Evolutionary conservation across 2,329 filamentous ascomycete species (phyloP).

Genomic region (Neonectria hederae): DNA sequence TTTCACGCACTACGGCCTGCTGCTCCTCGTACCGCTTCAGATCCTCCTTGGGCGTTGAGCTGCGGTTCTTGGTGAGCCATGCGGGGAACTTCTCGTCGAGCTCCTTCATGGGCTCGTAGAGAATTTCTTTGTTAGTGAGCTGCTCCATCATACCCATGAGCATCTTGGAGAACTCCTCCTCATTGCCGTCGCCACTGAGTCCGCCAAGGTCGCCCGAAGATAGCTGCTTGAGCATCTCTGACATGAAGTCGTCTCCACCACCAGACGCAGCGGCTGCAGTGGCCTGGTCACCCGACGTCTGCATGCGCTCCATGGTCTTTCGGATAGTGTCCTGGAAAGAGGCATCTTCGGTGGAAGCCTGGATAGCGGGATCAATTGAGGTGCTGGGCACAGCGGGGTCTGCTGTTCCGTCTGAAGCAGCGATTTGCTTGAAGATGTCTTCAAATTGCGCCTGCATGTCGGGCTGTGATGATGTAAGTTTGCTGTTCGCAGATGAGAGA

Average conservation of each 20-base stretch:
- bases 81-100: conserved; percentile 89
- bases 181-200: conserved; percentile 64
- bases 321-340: conserved; percentile 93
- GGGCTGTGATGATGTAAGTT: conserved; percentile 52
- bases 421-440: conserved; percentile 77
- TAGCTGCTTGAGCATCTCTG: conserved; percentile 92
- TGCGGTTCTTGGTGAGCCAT: conserved; percentile 84
- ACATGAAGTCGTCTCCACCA: conserved; percentile 79
- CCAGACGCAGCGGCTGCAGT: conserved; percentile 78
- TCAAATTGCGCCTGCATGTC: conserved; percentile 85
- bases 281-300: conserved; percentile 84
- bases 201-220: conserved; percentile 64
- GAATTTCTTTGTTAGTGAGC: conserved; percentile 95
- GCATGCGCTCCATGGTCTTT: conserved; percentile 96
- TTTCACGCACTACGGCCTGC: conserved; percentile 80
- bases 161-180: conserved; percentile 94
- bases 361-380: conserved; percentile 44
- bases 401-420: conserved; percentile 56
- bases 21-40: conserved; percentile 84
- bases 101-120: conserved; percentile 99
- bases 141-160: conserved; percentile 99
- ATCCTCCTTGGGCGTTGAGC: conserved; percentile 74
- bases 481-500: not conserved
- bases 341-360: conserved; percentile 61
- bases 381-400: conserved; percentile 35